Percentiles rank a stretch among this genome's conserved stretches.
These are phyloP conservation scores for Paramecium pentaurelia DNA, from an alignment of 73 alveolate genomes.

Conservation along the genomic window DNA sequence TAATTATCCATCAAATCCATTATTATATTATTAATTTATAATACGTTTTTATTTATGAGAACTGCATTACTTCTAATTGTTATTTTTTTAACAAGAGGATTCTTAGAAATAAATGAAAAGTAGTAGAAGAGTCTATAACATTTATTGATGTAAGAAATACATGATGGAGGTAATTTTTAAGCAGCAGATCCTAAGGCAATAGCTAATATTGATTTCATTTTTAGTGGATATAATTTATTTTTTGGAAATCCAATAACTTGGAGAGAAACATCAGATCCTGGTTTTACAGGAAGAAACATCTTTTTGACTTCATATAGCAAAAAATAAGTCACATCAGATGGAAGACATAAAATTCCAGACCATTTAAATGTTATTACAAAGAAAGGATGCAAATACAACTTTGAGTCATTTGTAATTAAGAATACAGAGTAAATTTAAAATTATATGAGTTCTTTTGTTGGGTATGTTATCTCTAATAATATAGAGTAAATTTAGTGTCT, in stretches of 20 bases:
- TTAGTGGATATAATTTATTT: slow-evolving; percentile 33
- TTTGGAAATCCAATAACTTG: slow-evolving; percentile 17
- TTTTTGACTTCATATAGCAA: neutral
- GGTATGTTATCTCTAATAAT: neutral
- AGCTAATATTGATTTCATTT: slow-evolving; percentile 8
- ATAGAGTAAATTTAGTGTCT: slow-evolving; percentile 16
- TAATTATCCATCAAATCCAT: neutral
- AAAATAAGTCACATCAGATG: neutral
- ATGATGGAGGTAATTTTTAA: neutral
- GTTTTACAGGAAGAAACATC: slow-evolving; percentile 21
- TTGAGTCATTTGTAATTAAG: neutral
- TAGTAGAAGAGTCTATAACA: neutral
- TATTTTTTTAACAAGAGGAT: neutral
- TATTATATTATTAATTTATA: slow-evolving; percentile 9
- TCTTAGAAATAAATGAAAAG: neutral
- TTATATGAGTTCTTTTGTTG: slow-evolving; percentile 16
- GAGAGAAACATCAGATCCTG: slow-evolving; percentile 40
- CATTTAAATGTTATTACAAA: slow-evolving; percentile 11
- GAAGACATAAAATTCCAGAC: slow-evolving; percentile 36
- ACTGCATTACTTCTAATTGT: neutral
- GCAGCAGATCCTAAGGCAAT: slow-evolving; percentile 36
- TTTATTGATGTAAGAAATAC: neutral
- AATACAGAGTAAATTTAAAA: slow-evolving; percentile 20
- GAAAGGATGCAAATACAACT: slow-evolving; percentile 29
- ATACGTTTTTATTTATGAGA: neutral